A percentile compares a stretch with the other conserved stretches of the same genome.
These are phyloP conservation scores for Macrocystidia cucumis DNA, from an alignment of 1,284 basidiomycete genomes.

Conservation along the genomic window DNA sequence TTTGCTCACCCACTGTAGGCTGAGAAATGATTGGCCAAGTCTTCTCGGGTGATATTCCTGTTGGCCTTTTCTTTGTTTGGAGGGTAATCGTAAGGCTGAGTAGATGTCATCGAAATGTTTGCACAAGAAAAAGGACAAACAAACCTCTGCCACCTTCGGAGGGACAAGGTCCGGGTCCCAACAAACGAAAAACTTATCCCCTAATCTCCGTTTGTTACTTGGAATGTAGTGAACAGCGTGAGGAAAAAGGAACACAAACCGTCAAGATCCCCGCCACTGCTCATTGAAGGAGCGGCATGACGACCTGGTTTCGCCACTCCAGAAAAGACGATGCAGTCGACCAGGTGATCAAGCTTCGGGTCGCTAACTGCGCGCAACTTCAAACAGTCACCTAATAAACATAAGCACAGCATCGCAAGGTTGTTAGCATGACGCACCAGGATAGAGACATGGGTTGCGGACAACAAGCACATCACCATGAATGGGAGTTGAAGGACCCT, in stretches of 20 bases:
- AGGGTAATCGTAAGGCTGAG: slow-evolving; percentile 58
- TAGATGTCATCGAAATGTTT: not conserved
- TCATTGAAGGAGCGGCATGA: slow-evolving; percentile 59
- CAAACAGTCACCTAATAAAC: slow-evolving; percentile 43
- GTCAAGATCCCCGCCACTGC: slow-evolving; percentile 58
- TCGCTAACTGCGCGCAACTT: slow-evolving; percentile 52
- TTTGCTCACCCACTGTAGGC: slow-evolving; percentile 47
- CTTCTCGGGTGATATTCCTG: slow-evolving; percentile 38
- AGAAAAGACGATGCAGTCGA: slow-evolving; percentile 61
- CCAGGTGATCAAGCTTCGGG: slow-evolving; percentile 40
- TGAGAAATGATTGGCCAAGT: slow-evolving; percentile 56
- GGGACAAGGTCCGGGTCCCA: slow-evolving; percentile 64
- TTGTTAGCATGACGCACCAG: slow-evolving; percentile 28
- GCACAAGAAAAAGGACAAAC: slow-evolving; percentile 4
- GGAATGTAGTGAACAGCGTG: too few species aligned
- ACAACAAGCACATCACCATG: slow-evolving; percentile 55
- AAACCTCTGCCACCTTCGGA: slow-evolving; percentile 40
- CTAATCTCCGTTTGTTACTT: slow-evolving; percentile 17
- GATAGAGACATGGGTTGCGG: slow-evolving; percentile 60
- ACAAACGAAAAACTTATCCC: slow-evolving; percentile 59
- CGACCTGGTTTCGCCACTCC: slow-evolving; percentile 46
- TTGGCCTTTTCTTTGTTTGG: slow-evolving; percentile 44
- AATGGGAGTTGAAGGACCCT: slow-evolving; percentile 45
- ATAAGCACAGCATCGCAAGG: not conserved
- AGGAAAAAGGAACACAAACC: slow-evolving; percentile 21